Percentiles rank a stretch among this genome's conserved stretches.
phyloP scores from a whole-genome alignment of 2,329 filamentous ascomycete genomes.

The Phialemoniopsis sp. region DNA sequence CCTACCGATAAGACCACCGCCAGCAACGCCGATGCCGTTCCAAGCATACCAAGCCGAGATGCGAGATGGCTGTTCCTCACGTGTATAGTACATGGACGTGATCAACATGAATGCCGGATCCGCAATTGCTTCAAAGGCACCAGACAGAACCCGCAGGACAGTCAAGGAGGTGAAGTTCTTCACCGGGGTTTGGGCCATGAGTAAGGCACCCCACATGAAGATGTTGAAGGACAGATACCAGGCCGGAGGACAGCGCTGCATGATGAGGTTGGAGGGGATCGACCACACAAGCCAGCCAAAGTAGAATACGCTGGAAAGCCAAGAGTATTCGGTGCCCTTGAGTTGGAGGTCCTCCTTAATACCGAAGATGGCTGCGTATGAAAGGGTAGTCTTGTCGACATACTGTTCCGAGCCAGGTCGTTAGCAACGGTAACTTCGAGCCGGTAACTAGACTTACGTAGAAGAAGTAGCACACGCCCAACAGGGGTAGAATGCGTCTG shows the following conservation, averaged over 20 bases:
- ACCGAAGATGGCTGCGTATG: conserved; percentile 62
- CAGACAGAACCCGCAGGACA: conserved; percentile 53
- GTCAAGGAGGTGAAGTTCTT: conserved; percentile 53
- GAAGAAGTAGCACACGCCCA: conserved; percentile 36
- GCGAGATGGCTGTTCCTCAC: conserved; percentile 56
- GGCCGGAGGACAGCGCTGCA: conserved; percentile 24
- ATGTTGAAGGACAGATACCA: conserved; percentile 40
- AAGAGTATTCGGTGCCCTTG: conserved; percentile 52
- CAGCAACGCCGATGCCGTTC: conserved; percentile 55
- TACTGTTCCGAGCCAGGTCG: conserved; percentile 7
- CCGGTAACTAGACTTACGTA: conserved; percentile 23
- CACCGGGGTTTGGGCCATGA: conserved; percentile 47
- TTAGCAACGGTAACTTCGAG: too few relatives aligned
- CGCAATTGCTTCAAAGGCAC: conserved; percentile 57
- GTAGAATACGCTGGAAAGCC: conserved; percentile 50
- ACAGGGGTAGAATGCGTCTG: conserved; percentile 27
- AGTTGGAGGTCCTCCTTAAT: conserved; percentile 55
- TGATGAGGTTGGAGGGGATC: conserved; percentile 21
- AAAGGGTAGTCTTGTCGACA: conserved; percentile 46
- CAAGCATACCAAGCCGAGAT: conserved; percentile 57
- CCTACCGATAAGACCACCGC: conserved; percentile 41
- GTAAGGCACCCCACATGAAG: conserved; percentile 48
- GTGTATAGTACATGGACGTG: conserved; percentile 62
- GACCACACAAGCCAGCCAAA: conserved; percentile 34
- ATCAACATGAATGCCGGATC: conserved; percentile 55